Conservation (phyloP, 495 filamentous ascomycete genomes). For the Hypoxylon lienhwacheense region DNA sequence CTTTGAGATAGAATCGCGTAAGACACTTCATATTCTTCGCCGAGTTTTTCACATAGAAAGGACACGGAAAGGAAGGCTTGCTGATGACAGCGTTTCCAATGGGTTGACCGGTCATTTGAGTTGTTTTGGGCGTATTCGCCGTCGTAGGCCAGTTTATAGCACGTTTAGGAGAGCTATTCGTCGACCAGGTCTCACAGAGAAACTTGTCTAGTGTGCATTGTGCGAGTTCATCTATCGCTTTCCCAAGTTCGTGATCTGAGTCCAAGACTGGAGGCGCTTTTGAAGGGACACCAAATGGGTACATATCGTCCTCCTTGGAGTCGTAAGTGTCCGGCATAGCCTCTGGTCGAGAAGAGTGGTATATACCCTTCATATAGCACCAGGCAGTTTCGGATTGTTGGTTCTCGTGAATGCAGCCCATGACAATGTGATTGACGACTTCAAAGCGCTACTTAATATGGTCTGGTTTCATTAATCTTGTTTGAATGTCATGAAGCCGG, state of each 20-base stretch:
- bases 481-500: too few species aligned
- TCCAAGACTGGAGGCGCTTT: background rate
- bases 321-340: background rate
- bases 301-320: conserved; percentile 17
- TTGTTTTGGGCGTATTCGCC: background rate
- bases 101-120: background rate
- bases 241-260: background rate
- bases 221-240: background rate
- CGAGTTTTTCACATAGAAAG: conserved; percentile 16
- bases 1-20: conserved; percentile 3
- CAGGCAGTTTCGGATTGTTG: too few species aligned
- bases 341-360: too few species aligned
- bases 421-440: too few species aligned
- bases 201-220: conserved; percentile 1
- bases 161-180: background rate
- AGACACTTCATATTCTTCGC: conserved; percentile 15
- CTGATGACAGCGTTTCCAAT: background rate
- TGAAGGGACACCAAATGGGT: conserved; percentile 5
- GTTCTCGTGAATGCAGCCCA: too few species aligned
- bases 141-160: background rate
- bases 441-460: too few species aligned
- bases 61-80: conserved; percentile 11
- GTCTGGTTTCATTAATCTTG: too few species aligned
- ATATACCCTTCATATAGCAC: too few species aligned
- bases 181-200: background rate